A percentile compares a stretch with the other conserved stretches of the same genome.
Conservation (phyloP, 179 eudicot genomes). For the Beta corolliflora region DNA sequence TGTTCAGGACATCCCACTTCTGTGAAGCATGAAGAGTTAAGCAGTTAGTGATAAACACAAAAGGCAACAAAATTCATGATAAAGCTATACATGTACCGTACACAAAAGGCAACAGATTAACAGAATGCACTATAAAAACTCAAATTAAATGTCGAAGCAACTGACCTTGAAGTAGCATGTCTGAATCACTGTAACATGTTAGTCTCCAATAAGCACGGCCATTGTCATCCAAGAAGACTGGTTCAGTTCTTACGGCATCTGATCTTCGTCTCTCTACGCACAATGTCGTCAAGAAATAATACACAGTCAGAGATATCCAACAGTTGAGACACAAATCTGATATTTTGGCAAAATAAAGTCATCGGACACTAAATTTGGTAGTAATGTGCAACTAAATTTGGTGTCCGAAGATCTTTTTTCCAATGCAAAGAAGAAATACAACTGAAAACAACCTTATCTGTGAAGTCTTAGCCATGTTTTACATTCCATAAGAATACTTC, state of each 20-base stretch:
- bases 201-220: slow-evolving; percentile 71
- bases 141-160: background rate
- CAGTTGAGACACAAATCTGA: background rate
- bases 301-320: background rate
- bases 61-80: background rate
- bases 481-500: background rate
- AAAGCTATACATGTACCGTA: background rate
- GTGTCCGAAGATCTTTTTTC: background rate
- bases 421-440: background rate
- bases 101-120: background rate
- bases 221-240: slow-evolving; percentile 43
- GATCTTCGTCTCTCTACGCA: slow-evolving; percentile 51
- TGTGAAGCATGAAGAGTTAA: slow-evolving; percentile 25
- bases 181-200: slow-evolving; percentile 45
- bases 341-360: background rate
- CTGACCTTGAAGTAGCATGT: slow-evolving; percentile 69
- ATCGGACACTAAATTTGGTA: background rate
- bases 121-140: background rate
- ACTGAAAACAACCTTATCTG: background rate
- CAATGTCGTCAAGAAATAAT: background rate
- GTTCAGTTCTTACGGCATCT: slow-evolving; percentile 66
- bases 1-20: slow-evolving; percentile 51
- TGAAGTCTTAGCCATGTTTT: background rate
- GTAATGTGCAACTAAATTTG: background rate
- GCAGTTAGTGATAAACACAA: background rate